Evolutionary conservation across 805 yeast species (phyloP), one percentile per base, ranked within the genome.

Genomic region (Wickerhamomyces bovis): DNA sequence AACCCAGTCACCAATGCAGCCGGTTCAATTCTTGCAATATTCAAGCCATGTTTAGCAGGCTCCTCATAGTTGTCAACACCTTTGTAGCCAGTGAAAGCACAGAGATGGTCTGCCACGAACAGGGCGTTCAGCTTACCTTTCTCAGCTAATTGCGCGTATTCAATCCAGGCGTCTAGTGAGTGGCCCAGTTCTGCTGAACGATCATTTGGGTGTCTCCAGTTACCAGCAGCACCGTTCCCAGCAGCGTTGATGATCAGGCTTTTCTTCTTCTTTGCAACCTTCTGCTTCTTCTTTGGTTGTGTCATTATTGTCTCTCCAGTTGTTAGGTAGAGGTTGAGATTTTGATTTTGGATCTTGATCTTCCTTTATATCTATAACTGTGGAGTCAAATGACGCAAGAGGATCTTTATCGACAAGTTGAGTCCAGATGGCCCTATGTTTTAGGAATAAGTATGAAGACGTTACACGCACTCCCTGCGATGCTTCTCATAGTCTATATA

Each of bases 61-160:
- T 66, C 60, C 6, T 52, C 51, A 40, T 60, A 54, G 47, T 67
- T 67, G 5, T 56, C 44, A 2, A 71, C 70, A 3, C 73, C 74
- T 42, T 66, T 60, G 48, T 65, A 69, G 6, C 68, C 71, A 47
- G 69, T 73, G 46, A 66, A 69, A 1, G 62, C 64, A 3, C 69
- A 71, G 26, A 67, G 47, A 19, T 65, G 66, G 49, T 69, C 74
- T n/a, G 73, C 73, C 41, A 69, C 47, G 48, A 69, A 69, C n/a
- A 69, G 45, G 4, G 67, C 62, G 47, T 65, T 65, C 50, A 70
- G 57, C 53, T 69, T 67, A 0, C 71, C 74, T 21, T 54, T 53
- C 46, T 69, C 74, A 22, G 67, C 54, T 16, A 62, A 45, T 42
- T 64, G 47, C 16, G 71, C 72, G 7, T 68, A 51, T 20, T 68